Evolutionary conservation across 106 monocot genomes (phyloP), one percentile per base, ranked within the genome.

Genomic region (Allium cepa): DNA sequence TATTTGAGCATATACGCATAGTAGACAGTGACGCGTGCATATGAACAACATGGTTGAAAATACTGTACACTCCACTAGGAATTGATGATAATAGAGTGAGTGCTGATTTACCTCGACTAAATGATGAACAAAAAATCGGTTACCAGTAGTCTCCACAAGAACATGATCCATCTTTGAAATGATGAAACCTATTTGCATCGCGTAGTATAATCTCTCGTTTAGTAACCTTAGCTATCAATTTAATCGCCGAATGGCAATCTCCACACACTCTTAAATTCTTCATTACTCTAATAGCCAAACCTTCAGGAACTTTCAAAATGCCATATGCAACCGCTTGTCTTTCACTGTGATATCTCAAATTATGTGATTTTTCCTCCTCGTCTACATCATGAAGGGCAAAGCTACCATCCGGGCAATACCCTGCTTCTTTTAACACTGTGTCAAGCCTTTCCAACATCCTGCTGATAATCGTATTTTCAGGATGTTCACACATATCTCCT

Each of bases 61-160:
- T 36, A 36, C 3, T 22, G 0, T 22, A 22, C 1, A 22, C 22
- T 22, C 22, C 22, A 1, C 22, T 22, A 22, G 22, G 22, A 22
- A 22, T 22, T 36, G 36, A 36, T 4, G 36, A 36, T 4, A 36
- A 36, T 36, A 36, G 0, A 36, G 3, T 4, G 36, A 36, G 3
- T 36, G 36, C 36, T 36, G 36, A 36, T 36, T 36, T 36, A 36
- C 36, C 36, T 36, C 36, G 3, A 36, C 3, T 36, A 1, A 36
- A 36, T 1, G 36, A 36, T 36, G 36, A 36, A 36, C 36, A 3
- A 36, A 4, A 36, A 36, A 36, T 36, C 36, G 3, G 36, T 87
- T 68, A 92, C 92, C 92, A 92, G 73, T 88, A 88, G 72, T 92
- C 92, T 53, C 64, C 70, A 60, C 92, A 92, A 67, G 92, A 92